Base-by-base conservation (phyloP, 441 rosid species). In the Croton laevigatus region DNA sequence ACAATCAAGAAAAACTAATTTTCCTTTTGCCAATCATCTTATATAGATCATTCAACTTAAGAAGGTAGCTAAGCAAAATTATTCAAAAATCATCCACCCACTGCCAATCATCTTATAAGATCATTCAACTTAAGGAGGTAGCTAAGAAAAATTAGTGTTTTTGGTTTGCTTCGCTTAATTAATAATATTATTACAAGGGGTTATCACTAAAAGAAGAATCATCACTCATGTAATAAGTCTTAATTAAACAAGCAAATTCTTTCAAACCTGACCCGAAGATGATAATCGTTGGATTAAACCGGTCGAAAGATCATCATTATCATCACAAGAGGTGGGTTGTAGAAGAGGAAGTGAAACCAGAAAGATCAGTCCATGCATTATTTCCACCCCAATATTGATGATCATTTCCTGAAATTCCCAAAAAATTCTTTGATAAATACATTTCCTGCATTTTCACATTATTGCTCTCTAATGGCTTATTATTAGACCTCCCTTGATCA, bases 351-450 rank as follows among this genome's bases (percentile, higher is more conserved):
- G 84, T 83, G 65, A 77, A 64, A 82, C 89, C 82, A 9, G 92
- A 83, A 74, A 87, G 86, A 88, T 91, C 94, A n/a, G 84, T 86
- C 97, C 94, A 93, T n/a, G 86, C 75, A 79, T 75, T 71, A 42
- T 66, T 65, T 14, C 74, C 74, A 48, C 69, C 5, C 92, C 94
- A 88, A 71, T 83, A 84, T 48, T 89, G 87, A 76, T 87, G 82
- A 40, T 40, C 44, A 68, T 80, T 73, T 6, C 77, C 82, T 62
- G 73, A 61, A 66, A 82, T 73, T 49, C 86, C 87, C 82, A 85
- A 71, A 58, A 86, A 85, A 70, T 85, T 86, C 76, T 83, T 88
- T 13, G 87, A 80, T 42, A 83, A 79, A 59, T 71, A 81, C 76
- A 83, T 72, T 62, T 81, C 96, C 80, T 92, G 97, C 87, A 78